Evolutionary conservation across 371 early-diverging fungal species (phyloP).

Genomic region (Antonospora locustae): DNA sequence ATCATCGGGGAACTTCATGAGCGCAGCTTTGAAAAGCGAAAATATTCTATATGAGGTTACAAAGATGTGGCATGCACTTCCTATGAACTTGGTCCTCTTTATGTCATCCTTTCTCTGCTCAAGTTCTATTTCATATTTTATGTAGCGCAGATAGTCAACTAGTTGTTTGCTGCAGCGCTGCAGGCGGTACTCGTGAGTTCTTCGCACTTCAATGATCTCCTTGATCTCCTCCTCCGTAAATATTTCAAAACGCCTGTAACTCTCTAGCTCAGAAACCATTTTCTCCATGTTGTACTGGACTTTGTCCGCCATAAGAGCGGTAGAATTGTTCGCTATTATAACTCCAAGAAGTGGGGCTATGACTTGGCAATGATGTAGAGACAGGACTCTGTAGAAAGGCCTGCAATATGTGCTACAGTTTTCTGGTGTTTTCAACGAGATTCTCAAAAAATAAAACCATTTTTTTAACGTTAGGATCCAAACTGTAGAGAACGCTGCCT

Average conservation of each 20-base stretch:
- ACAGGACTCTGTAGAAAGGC: too few relatives aligned
- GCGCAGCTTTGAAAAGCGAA: conserved; percentile 24
- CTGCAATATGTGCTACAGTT: too few relatives aligned
- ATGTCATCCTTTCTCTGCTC: conserved; percentile 32
- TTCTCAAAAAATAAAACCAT: too few relatives aligned
- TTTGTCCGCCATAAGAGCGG: conserved; percentile 31
- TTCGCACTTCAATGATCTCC: conserved; percentile 27
- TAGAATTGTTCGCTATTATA: too few relatives aligned
- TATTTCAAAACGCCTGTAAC: conserved; percentile 26
- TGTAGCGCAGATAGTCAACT: conserved; percentile 32
- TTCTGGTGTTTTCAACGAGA: too few relatives aligned
- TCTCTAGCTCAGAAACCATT: conserved; percentile 39
- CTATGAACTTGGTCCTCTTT: conserved; percentile 8
- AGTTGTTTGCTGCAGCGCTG: conserved; percentile 31
- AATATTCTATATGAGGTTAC: conserved; percentile 22
- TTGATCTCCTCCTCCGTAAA: conserved; percentile 23
- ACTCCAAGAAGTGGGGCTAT: too few relatives aligned
- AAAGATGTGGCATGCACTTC: conserved; percentile 3
- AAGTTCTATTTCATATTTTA: conserved; percentile 31
- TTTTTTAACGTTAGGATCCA: too few relatives aligned
- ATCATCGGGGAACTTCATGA: conserved; percentile 21
- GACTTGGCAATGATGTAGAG: too few relatives aligned
- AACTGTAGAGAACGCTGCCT: too few relatives aligned
- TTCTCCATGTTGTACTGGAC: conserved; percentile 29
- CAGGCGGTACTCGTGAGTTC: conserved; percentile 23